Base-by-base conservation (phyloP, 2,329 filamentous ascomycete species). In the Neonectria sp. region DNA sequence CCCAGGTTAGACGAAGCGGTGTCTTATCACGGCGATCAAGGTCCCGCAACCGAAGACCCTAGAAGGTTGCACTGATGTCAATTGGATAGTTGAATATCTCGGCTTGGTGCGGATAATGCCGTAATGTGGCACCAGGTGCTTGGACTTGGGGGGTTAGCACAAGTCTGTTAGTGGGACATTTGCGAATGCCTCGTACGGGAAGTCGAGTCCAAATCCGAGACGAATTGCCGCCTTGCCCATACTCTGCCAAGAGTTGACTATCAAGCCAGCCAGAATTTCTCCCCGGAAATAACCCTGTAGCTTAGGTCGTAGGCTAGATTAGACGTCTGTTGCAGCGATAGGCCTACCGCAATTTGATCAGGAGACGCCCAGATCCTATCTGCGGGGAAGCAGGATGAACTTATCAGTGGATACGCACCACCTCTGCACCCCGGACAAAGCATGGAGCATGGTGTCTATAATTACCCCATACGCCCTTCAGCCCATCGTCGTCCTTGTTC, bases 301-400 rank as follows among this genome's bases (percentile, higher is more conserved):
- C 21, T 21, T 21, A 21, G 21, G 21, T 21, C 21, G 21, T 21
- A 21, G 21, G 21, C 21, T 21, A 21, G 21, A 21, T 21, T 21
- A 21, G 33, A 35, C 12, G 12, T 35, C 33, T 9, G 9, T 35
- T 35, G 33, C 33, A 35, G 33, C 15, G 49, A 52, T 52, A 52
- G 49, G 49, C 49, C 33, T 31, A 51, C 17, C 13, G 4, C 46
- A 49, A 17, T 8, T 49, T 21, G 21, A 21, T 21, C 21, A 21
- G 21, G 21, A 33, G 31, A 33, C 31, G 9, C 31, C 31, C 31
- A 11, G 17, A 52, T 33, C 49, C 33, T 35, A 53, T 53, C 51
- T 53, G 51, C 51, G 51, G 51, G 51, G 51, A 53, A 53, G 11
- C 31, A 8, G 51, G 51, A 13, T 15, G 27, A 35, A 53, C 51